A percentile compares a stretch with the other conserved stretches of the same genome.
These are phyloP conservation scores for Thalassia testudinum DNA, from an alignment of 116 monocot genomes.

Conservation along the genomic window DNA sequence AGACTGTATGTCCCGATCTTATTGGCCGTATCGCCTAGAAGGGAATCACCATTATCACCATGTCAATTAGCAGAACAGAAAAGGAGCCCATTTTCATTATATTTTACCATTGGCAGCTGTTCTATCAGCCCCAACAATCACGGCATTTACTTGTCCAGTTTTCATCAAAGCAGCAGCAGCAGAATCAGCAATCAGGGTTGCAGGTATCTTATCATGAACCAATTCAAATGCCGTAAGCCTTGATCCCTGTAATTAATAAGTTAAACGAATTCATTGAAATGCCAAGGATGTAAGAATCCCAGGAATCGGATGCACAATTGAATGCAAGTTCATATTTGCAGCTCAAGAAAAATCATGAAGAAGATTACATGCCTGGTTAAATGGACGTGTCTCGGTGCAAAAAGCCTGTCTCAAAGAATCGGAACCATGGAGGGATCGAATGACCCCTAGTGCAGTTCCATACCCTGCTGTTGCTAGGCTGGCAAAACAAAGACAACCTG, in stretches of 20 bases:
- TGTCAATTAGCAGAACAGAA: not conserved
- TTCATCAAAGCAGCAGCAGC: constrained; percentile 91
- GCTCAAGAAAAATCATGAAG: no score
- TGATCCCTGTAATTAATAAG: constrained; percentile 45
- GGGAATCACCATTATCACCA: not conserved
- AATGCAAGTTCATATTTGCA: no score
- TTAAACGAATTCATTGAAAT: no score
- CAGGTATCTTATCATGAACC: constrained; percentile 89
- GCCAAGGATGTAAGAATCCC: no score
- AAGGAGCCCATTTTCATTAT: not conserved
- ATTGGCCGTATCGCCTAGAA: constrained; percentile 89
- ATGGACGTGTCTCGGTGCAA: constrained; percentile 95
- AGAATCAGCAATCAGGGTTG: constrained; percentile 86
- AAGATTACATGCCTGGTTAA: constrained; percentile 57
- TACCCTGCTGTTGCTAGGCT: constrained; percentile 98
- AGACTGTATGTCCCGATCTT: constrained; percentile 95
- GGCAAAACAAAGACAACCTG: constrained; percentile 1
- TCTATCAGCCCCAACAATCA: constrained; percentile 90
- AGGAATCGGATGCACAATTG: no score
- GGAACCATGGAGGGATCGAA: constrained; percentile 61
- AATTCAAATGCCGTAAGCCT: constrained; percentile 92
- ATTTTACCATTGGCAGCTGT: constrained; percentile 73
- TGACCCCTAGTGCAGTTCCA: constrained; percentile 96
- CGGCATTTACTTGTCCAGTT: constrained; percentile 43
- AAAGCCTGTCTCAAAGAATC: constrained; percentile 55